A percentile compares a stretch with the other conserved stretches of the same genome.
Evolutionary conservation across 2,329 filamentous ascomycete species (phyloP).

Genomic region (Neofusicoccum sp.): DNA sequence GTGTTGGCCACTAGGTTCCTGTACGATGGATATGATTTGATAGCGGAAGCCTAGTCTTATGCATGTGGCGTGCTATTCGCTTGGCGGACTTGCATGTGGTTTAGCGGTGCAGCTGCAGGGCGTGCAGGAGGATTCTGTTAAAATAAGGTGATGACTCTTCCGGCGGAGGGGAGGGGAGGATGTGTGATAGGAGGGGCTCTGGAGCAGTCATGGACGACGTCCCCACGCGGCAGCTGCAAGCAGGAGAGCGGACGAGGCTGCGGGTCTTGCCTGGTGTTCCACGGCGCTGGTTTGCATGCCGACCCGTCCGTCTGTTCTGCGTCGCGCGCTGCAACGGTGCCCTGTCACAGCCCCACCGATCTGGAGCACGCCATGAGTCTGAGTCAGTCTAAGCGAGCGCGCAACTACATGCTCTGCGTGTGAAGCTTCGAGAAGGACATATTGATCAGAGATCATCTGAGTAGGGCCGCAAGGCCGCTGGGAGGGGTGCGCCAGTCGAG

Average conservation of each 20-base stretch:
- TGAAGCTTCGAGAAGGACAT: neutral
- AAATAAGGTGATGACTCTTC: neutral
- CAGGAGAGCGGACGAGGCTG: neutral
- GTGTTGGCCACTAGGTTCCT: neutral
- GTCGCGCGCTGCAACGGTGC: neutral
- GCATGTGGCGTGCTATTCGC: no score
- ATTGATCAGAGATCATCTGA: conserved; percentile 3
- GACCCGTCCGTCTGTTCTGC: neutral
- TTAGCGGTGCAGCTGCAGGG: no score
- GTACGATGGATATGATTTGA: neutral
- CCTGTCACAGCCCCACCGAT: conserved; percentile 11
- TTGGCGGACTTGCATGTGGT: no score
- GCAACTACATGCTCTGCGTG: neutral
- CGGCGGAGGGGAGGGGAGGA: neutral
- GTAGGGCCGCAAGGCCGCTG: neutral
- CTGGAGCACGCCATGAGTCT: conserved; percentile 11
- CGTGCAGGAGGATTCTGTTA: no score
- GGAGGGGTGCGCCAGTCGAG: neutral
- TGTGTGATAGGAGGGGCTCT: no score
- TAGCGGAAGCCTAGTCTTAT: no score
- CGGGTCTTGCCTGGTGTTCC: neutral
- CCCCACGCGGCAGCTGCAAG: neutral
- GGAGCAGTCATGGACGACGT: neutral
- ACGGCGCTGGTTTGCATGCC: conserved; percentile 1
- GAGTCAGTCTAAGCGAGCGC: neutral